Evolutionary conservation across 1,284 basidiomycete genomes (phyloP), one percentile per base, ranked within the genome.

Genomic region (Marasmius sp.): DNA sequence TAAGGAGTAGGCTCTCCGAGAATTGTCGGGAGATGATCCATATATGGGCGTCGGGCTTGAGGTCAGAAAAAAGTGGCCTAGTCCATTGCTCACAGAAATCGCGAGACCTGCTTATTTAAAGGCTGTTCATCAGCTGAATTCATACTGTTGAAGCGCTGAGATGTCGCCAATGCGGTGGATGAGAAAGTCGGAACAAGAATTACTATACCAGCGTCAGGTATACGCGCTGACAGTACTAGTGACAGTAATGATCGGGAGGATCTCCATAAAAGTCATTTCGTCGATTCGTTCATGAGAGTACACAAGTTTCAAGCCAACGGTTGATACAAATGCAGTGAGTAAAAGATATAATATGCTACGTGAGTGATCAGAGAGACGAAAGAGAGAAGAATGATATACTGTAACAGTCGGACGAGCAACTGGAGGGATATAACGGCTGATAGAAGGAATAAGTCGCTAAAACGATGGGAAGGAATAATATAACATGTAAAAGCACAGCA

Each of bases 321-420:
- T 53, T 50, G 52, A 65, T 67, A 65, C 62, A 67, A 60, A 66
- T 66, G 60, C 63, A 58, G 57, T 60, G 62, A 64, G 61, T 54
- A 54, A 34, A 54, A 38, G 45, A 47, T 41, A 39, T 36, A 27
- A 45, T 52, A 36, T 34, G 53, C 59, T 34, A 56, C 53, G 48
- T 60, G 48, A 52, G 50, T 52, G 50, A 33, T 52, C 22, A 34
- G 16, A 52, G 14, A 36, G 27, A 36, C 12, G 34, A 27, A 11
- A 27, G n/a, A 14, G 5, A 20, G 48, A n/a, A 20, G 12, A 9
- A 52, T 12, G 52, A 10, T 7, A 37, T 37, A 37, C 10, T 8
- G 8, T n/a, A 37, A 14, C 38, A n/a, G 33, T 37, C 34, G 52
- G 38, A 54, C 33, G 20, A 38, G 52, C 39, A 48, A 57, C 43